phyloP scores from a whole-genome alignment of 495 filamentous ascomycete species.

The Tuber magnatum region DNA sequence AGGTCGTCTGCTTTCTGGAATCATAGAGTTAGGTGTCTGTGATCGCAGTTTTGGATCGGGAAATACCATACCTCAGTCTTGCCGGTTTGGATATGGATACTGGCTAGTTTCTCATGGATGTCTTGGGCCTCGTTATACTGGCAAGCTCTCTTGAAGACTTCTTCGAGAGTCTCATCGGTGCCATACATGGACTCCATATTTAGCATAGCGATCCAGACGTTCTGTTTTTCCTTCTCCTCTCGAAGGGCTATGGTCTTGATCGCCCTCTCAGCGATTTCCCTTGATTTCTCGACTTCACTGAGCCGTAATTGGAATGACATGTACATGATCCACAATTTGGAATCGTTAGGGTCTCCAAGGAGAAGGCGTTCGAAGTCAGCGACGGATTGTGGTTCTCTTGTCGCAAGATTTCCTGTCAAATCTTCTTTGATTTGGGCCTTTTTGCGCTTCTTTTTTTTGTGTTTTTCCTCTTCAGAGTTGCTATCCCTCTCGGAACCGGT shows the following conservation, averaged over 20 bases:
- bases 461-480: slow-evolving; percentile 43
- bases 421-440: slow-evolving; percentile 78
- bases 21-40: slow-evolving; percentile 42
- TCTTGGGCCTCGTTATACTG: slow-evolving; percentile 88
- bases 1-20: slow-evolving; percentile 76
- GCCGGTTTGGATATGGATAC: slow-evolving; percentile 86
- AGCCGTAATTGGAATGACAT: slow-evolving; percentile 95
- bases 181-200: slow-evolving; percentile 92
- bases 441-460: slow-evolving; percentile 67
- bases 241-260: slow-evolving; percentile 79
- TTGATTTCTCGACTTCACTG: slow-evolving; percentile 74
- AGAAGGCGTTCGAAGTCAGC: slow-evolving; percentile 90
- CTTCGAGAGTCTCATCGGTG: slow-evolving; percentile 72
- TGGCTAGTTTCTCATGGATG: slow-evolving; percentile 80
- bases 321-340: slow-evolving; percentile 84
- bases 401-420: slow-evolving; percentile 77
- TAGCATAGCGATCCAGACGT: slow-evolving; percentile 87
- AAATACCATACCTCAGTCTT: slow-evolving; percentile 55
- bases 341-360: slow-evolving; percentile 82
- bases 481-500: slow-evolving; percentile 47
- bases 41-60: slow-evolving; percentile 6
- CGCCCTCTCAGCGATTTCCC: slow-evolving; percentile 81
- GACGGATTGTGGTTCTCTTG: slow-evolving; percentile 79
- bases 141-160: slow-evolving; percentile 85
- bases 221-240: slow-evolving; percentile 82